Percentiles rank a stretch among this genome's conserved stretches.
Conservation (phyloP, 352 stramenopile genomes). For the Aphanomyces euteiches region DNA sequence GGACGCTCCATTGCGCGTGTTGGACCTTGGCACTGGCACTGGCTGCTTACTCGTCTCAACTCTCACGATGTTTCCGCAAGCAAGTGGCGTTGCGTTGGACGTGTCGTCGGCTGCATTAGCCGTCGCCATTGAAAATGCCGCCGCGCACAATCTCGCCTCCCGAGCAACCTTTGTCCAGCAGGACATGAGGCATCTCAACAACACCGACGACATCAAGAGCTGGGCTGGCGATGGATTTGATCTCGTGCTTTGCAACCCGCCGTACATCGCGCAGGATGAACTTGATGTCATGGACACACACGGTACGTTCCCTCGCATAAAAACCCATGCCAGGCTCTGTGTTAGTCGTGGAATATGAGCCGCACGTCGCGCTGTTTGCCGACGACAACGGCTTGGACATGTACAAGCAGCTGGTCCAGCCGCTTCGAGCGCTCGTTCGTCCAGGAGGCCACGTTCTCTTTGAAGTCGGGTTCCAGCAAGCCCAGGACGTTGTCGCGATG, state of each 20-base stretch:
- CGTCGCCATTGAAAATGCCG: constrained; percentile 53
- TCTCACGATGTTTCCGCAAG: constrained; percentile 51
- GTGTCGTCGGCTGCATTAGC: constrained; percentile 50
- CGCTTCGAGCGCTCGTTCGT: background rate
- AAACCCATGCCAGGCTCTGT: background rate
- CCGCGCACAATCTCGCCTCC: constrained; percentile 19
- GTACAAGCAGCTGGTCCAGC: constrained; percentile 2
- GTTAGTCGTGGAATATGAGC: constrained; percentile 42
- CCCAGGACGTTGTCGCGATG: background rate
- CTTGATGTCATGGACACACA: constrained; percentile 11
- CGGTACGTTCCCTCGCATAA: background rate
- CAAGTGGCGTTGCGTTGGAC: constrained; percentile 57
- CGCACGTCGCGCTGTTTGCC: constrained; percentile 68
- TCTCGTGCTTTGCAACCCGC: constrained; percentile 29
- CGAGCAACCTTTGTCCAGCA: constrained; percentile 37
- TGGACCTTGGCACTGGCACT: constrained; percentile 69
- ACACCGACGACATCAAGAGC: background rate
- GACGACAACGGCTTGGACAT: constrained; percentile 29
- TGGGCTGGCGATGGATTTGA: constrained; percentile 4
- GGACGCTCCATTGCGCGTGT: constrained; percentile 41
- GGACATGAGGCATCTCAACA: constrained; percentile 33
- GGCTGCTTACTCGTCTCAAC: constrained; percentile 65
- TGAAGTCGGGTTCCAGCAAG: constrained; percentile 23
- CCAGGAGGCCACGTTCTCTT: constrained; percentile 21
- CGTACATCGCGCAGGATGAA: constrained; percentile 17